Conservation (phyloP, 345 rosid species). For the Microthlaspi erraticum region DNA sequence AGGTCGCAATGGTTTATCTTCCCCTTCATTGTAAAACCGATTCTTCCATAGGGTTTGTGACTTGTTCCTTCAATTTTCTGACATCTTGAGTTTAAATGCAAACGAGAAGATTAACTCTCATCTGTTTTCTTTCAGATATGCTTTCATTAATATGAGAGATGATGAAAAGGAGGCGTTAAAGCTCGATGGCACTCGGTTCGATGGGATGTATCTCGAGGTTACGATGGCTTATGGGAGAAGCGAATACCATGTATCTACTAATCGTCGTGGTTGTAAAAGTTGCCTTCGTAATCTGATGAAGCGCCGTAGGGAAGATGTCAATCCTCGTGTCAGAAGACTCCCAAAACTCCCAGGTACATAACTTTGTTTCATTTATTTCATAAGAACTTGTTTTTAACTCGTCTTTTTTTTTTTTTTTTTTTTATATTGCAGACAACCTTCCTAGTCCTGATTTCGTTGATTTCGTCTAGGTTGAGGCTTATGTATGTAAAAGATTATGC, state of each 20-base stretch:
- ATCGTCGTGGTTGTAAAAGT: not conserved
- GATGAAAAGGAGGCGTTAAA: constrained; percentile 58
- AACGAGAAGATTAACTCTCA: not conserved
- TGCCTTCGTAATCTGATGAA: not conserved
- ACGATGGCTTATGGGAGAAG: constrained; percentile 57
- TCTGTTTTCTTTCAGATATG: constrained; percentile 51
- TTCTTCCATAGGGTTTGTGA: constrained; percentile 49
- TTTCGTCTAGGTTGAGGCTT: no score
- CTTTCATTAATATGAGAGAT: constrained; percentile 57
- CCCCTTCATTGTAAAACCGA: constrained; percentile 68
- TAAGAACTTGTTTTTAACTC: no score
- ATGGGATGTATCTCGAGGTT: constrained; percentile 49
- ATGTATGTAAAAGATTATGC: no score
- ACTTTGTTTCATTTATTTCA: no score
- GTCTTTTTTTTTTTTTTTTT: not conserved
- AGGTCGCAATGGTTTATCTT: constrained; percentile 48
- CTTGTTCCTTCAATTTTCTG: not conserved
- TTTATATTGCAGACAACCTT: no score
- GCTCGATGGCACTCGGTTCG: constrained; percentile 55
- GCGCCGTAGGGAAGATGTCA: not conserved
- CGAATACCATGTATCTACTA: not conserved
- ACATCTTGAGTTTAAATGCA: constrained; percentile 3
- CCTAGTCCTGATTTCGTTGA: no score
- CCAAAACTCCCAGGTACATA: not conserved
- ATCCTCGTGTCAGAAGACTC: no score